These are phyloP conservation scores for Paratinospora sagittata DNA, from an alignment of 164 flowering plant genomes.

Conservation along the genomic window DNA sequence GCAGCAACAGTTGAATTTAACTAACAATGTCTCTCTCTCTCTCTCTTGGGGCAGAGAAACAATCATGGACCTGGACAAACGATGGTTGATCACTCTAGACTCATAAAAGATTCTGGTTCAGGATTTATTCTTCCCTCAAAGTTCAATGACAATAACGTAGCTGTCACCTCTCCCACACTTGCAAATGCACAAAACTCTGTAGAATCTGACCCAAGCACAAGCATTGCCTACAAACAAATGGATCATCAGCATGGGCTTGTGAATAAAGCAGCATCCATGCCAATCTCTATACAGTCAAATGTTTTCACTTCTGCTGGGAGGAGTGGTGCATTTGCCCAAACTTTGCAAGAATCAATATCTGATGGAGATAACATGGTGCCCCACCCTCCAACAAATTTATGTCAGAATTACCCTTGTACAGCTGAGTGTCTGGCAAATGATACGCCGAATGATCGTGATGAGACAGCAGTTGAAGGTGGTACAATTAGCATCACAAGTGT, in stretches of 20 bases:
- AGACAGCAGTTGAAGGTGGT: conserved; percentile 73
- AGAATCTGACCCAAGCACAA: conserved; percentile 41
- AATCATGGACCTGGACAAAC: conserved; percentile 67
- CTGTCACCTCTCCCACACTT: conserved; percentile 39
- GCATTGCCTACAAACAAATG: conserved; percentile 32
- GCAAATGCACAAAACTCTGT: conserved; percentile 38
- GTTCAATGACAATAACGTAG: conserved; percentile 48
- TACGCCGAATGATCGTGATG: conserved; percentile 42
- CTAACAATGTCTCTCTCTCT: neutral
- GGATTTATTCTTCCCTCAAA: conserved; percentile 47
- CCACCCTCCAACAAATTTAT: conserved; percentile 17
- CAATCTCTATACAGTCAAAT: conserved; percentile 31
- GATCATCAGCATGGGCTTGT: conserved; percentile 42
- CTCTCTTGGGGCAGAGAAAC: conserved; percentile 48
- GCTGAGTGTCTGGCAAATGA: conserved; percentile 36
- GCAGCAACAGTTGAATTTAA: neutral
- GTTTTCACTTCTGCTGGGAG: conserved; percentile 26
- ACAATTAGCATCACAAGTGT: conserved; percentile 72
- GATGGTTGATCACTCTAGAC: conserved; percentile 44
- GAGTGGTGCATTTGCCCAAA: conserved; percentile 36
- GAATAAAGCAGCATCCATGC: conserved; percentile 35
- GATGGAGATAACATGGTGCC: conserved; percentile 26
- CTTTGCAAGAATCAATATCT: conserved; percentile 31
- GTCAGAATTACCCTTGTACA: conserved; percentile 29
- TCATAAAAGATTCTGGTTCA: conserved; percentile 46